Evolutionary conservation across 768 basidiomycete genomes (phyloP).

Genomic region (Amylocystis lapponica): DNA sequence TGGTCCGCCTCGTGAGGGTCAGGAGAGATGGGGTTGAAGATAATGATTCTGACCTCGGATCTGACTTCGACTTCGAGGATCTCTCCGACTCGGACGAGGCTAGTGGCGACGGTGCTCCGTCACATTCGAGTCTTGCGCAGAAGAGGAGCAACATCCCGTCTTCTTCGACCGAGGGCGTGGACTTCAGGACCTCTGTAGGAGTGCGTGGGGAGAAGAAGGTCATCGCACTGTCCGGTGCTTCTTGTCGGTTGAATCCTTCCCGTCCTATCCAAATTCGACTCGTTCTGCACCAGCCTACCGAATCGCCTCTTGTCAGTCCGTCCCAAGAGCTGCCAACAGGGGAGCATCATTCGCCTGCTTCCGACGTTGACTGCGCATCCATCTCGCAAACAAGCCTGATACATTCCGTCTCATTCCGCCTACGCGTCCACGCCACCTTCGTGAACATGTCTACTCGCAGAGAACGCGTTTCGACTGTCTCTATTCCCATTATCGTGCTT

Average conservation of each 20-base stretch:
- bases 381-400: constrained; percentile 80
- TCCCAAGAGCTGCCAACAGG: constrained; percentile 4
- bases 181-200: constrained; percentile 13
- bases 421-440: constrained; percentile 73
- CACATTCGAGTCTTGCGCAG: constrained; percentile 17
- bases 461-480: constrained; percentile 57
- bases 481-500: constrained; percentile 66
- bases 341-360: constrained; percentile 41
- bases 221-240: constrained; percentile 83
- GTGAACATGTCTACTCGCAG: constrained; percentile 63
- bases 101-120: constrained; percentile 29
- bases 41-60: not conserved
- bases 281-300: constrained; percentile 49
- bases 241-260: constrained; percentile 82
- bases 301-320: constrained; percentile 4
- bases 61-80: not conserved
- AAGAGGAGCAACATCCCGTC: constrained; percentile 14
- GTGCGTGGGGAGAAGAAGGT: constrained; percentile 37
- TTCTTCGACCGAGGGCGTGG: constrained; percentile 14
- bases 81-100: constrained; percentile 22
- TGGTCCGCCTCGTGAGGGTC: constrained; percentile 61
- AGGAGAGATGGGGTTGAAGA: constrained; percentile 20
- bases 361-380: constrained; percentile 61
- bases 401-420: constrained; percentile 74
- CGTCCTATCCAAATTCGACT: constrained; percentile 74